phyloP scores from a whole-genome alignment of 192 early-diverging fungal genomes.

The Phycomyces nitens region DNA sequence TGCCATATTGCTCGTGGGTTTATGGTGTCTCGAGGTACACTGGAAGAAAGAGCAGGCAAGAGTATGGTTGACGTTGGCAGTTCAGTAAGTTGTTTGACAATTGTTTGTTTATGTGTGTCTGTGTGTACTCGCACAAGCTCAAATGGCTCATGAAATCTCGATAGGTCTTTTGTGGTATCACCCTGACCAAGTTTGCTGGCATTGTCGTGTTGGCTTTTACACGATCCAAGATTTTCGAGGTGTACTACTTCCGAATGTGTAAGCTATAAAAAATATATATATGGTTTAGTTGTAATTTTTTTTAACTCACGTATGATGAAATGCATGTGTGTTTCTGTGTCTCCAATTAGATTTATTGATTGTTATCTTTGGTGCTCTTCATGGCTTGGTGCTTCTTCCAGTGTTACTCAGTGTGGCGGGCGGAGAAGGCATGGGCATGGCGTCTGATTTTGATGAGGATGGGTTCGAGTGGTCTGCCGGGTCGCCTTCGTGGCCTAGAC shows the following conservation, averaged over 20 bases:
- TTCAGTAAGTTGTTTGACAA: slow-evolving; percentile 38
- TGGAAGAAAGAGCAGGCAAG: slow-evolving; percentile 41
- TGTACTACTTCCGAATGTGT: slow-evolving; percentile 69
- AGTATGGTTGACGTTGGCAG: slow-evolving; percentile 58
- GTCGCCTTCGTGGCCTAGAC: neutral
- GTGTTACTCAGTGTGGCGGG: slow-evolving; percentile 53
- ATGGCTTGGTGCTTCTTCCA: slow-evolving; percentile 57
- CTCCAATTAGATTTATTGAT: slow-evolving; percentile 43
- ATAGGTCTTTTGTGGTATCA: slow-evolving; percentile 61
- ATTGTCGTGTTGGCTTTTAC: slow-evolving; percentile 65
- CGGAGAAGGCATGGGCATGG: slow-evolving; percentile 36
- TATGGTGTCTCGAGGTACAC: slow-evolving; percentile 45
- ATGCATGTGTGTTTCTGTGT: no score
- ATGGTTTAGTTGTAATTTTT: no score
- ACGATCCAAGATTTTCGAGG: slow-evolving; percentile 63
- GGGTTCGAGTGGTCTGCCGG: slow-evolving; percentile 31
- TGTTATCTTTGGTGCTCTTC: slow-evolving; percentile 55
- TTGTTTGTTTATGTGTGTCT: neutral
- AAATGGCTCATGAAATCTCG: neutral
- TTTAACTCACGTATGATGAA: neutral
- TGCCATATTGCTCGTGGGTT: slow-evolving; percentile 60
- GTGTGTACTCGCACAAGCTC: no score
- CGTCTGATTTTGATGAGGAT: slow-evolving; percentile 41
- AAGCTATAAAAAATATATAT: slow-evolving; percentile 9
- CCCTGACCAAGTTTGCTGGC: slow-evolving; percentile 63